Base-by-base conservation (phyloP, 352 stramenopile species). In the Globisporangium lucens region DNA sequence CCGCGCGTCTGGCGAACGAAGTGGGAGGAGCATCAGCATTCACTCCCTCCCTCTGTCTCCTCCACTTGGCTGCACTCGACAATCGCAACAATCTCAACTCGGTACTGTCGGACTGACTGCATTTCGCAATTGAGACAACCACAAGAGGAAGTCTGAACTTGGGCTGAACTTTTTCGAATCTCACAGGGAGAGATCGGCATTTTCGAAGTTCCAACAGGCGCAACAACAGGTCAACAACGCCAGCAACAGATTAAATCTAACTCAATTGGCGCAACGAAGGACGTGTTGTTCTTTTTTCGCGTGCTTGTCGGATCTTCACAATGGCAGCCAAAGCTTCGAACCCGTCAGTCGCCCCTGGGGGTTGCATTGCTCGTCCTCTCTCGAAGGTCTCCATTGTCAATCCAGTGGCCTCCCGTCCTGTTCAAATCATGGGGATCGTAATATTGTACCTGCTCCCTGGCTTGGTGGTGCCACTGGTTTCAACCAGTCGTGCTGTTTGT, bases 1-100 rank as follows among this genome's bases (percentile, higher is more conserved):
- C 56, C 35, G 33, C n/a, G 56, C 56, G 41, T 36, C 56, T 61
- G 56, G 56, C 56, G 56, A 61, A 46, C 56, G 56, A 61, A 61
- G 56, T 61, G 56, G 17, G 30, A 33, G 56, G 55, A 30, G 43
- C 43, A 51, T 51, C 43, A 24, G 43, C 43, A 24, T 51, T 24
- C 15, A 2, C 43, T n/a, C 41, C 17, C 17, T 30, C 56, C 13
- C 6, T 17, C 55, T 20, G 36, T 35, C 55, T 61, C 55, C 30
- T 46, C 6, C n/a, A 20, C 9, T 46, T 27, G 55, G 30, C 55
- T 61, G 55, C 55, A 61, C 30, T 43, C 56, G 41, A 8, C 30
- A 59, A 59, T 29, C 47, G 15, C 38, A 46, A 46, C 38, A 33
- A 33, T n/a, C 41, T 49, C 46, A 22, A 4, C 17, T 27, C n/a